Evolutionary conservation across 768 basidiomycete species (phyloP), one percentile per base, ranked within the genome.

Genomic region (Filobasidium floriforme): DNA sequence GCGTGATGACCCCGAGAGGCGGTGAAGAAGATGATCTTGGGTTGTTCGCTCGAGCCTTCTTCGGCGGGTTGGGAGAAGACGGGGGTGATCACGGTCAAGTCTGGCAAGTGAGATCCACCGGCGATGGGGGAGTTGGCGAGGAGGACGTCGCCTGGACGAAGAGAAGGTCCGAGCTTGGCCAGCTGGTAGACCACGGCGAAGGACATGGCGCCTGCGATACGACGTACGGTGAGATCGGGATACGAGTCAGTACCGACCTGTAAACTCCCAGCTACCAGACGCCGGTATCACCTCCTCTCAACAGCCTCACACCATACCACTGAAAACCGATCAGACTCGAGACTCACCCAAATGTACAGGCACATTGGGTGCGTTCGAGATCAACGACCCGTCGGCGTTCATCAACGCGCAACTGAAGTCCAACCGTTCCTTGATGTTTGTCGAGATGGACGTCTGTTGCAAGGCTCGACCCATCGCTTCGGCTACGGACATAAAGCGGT

Each of bases 401-500:
- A 98, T 96, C 44, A 98, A 81, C 1, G 93, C 93, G 79, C 93
- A 98, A 12, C 89, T 91, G 77, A 90, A 96, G 79, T 96, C 93
- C 55, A 96, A 84, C 1, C 93, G 85, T 77, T 96, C 93, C 80
- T 93, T 94, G 83, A 94, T 94, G 74, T 97, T 93, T 18, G 91
- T 92, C 74, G 88, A 87, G 73, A 92, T 92, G 12, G 91, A 86
- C 0, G 92, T 93, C 77, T 93, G 89, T 77, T 89, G 90, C 28
- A 93, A 81, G 0, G 89, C 89, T 59, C 89, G 82, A 11, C 92
- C 92, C 92, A 94, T 96, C 11, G 92, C 92, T 76, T 94, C 92
- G 9, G 92, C 92, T 24, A 97, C 90, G 72, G 89, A 89, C 93
- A 97, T 97, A 80, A 97, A 93, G 54, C 93, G 88, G 73, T 96